Percentiles rank a stretch among this genome's conserved stretches.
Conservation (phyloP, 805 yeast genomes). For the Starmerella etchellsii region DNA sequence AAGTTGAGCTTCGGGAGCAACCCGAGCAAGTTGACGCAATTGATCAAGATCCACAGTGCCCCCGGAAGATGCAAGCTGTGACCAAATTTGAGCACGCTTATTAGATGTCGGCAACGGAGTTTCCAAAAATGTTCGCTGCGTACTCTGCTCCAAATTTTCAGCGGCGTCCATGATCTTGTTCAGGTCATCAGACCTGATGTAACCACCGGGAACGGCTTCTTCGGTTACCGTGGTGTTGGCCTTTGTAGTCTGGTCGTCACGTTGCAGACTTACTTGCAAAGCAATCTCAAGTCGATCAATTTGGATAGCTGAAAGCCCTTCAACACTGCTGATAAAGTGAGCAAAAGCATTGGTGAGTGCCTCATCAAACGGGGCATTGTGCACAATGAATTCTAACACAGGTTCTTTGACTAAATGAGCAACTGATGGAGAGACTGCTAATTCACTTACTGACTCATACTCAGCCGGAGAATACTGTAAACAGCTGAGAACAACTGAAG, state of each 20-base stretch:
- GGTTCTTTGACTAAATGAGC: conserved; percentile 6
- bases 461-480: conserved; percentile 1
- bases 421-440: conserved; percentile 18
- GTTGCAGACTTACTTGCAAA: conserved; percentile 47
- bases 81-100: conserved; percentile 19
- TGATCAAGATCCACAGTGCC: conserved; percentile 7
- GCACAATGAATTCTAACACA: conserved; percentile 1
- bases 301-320: not conserved
- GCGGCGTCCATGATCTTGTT: conserved; percentile 12
- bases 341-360: conserved; percentile 8
- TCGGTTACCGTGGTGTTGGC: not conserved
- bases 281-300: conserved; percentile 49
- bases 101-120: conserved; percentile 10
- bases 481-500: not conserved
- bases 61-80: conserved; percentile 13
- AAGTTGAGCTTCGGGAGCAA: conserved; percentile 19
- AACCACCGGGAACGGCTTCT: not conserved
- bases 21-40: conserved; percentile 14
- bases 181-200: not conserved
- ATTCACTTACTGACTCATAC: conserved; percentile 17
- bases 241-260: not conserved
- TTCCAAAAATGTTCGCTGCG: conserved; percentile 13
- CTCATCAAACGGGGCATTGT: conserved; percentile 11
- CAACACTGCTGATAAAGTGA: conserved; percentile 9
- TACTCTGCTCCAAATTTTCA: conserved; percentile 16